phyloP scores from a whole-genome alignment of 1,284 basidiomycete genomes.

The Ganoderma meredithae region DNA sequence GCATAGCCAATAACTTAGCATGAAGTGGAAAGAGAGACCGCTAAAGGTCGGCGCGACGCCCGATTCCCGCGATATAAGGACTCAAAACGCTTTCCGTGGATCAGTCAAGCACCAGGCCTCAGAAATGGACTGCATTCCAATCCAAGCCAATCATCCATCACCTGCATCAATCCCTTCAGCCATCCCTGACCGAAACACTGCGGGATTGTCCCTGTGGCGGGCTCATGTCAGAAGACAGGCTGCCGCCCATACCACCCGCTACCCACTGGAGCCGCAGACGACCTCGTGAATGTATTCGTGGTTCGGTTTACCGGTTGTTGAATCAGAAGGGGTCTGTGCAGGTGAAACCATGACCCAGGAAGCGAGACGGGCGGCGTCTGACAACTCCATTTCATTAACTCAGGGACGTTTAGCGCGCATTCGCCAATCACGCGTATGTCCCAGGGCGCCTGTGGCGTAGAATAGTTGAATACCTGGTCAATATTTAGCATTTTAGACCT shows the following conservation, averaged over 20 bases:
- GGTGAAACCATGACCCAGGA: background rate
- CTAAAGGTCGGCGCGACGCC: background rate
- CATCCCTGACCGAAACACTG: background rate
- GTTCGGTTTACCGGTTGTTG: background rate
- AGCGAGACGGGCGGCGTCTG: background rate
- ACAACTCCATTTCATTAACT: background rate
- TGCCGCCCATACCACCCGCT: background rate
- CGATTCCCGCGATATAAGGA: slow-evolving; percentile 11
- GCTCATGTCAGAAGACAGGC: background rate
- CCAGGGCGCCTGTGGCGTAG: background rate
- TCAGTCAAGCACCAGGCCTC: slow-evolving; percentile 9
- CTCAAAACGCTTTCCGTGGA: slow-evolving; percentile 5
- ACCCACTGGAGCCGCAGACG: background rate
- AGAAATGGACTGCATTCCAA: background rate
- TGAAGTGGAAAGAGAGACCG: slow-evolving; percentile 7
- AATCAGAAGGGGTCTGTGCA: background rate
- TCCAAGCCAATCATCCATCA: background rate
- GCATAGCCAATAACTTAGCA: slow-evolving; percentile 12
- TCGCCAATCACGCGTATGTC: background rate
- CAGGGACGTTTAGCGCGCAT: background rate
- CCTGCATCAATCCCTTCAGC: background rate
- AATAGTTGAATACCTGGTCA: background rate
- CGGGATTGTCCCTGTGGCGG: background rate
- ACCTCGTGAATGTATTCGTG: background rate
- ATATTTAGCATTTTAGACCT: background rate